Conservation (phyloP, 2,329 filamentous ascomycete species). For the Colletotrichum falcatum region DNA sequence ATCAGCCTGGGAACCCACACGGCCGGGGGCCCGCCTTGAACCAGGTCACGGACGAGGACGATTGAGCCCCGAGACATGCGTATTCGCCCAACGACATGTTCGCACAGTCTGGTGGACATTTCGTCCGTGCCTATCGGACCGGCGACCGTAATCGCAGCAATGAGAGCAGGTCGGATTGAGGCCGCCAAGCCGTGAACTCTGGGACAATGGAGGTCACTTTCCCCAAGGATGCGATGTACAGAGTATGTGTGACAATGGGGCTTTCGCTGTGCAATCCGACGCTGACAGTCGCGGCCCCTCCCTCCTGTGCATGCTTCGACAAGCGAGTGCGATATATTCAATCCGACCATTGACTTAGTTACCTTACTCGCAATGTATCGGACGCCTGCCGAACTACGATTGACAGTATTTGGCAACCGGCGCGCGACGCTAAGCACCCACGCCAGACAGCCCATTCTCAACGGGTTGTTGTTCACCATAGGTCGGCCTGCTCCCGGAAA, state of each 20-base stretch:
- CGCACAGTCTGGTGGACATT: conserved; percentile 11
- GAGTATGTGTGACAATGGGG: not conserved
- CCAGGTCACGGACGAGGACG: conserved; percentile 17
- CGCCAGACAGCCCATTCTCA: not conserved
- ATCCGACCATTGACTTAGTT: not conserved
- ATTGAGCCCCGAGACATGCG: conserved; percentile 22
- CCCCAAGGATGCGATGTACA: not conserved
- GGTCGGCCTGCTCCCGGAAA: not conserved
- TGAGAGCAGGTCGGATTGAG: conserved; percentile 18
- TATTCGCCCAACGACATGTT: conserved; percentile 22
- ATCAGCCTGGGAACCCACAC: conserved; percentile 24
- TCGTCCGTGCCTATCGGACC: no score
- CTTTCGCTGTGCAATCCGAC: conserved; percentile 3
- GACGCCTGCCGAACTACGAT: not conserved
- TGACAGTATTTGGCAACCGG: conserved; percentile 6
- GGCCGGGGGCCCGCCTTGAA: conserved; percentile 19
- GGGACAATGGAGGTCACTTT: no score
- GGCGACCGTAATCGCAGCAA: conserved; percentile 28
- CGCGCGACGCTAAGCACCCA: conserved; percentile 3
- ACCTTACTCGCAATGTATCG: not conserved
- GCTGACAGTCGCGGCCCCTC: not conserved
- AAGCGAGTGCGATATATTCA: not conserved
- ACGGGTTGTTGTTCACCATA: not conserved
- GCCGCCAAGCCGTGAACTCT: no score
- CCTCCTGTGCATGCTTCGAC: conserved; percentile 6